These are phyloP conservation scores for Xylariaceae sp. DNA, from an alignment of 2,329 filamentous ascomycete genomes.

Conservation along the genomic window DNA sequence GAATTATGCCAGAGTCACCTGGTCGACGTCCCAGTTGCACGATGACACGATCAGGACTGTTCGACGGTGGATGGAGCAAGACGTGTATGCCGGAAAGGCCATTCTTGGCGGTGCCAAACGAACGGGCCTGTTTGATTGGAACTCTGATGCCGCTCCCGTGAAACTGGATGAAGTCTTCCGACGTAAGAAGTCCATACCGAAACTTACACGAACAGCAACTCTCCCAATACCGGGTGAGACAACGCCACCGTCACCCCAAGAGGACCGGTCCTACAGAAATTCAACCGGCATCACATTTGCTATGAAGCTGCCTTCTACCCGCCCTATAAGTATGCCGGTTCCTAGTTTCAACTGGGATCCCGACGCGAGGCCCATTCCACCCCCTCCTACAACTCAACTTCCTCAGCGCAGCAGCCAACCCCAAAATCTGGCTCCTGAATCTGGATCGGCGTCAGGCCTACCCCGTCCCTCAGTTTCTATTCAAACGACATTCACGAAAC, in stretches of 20 bases:
- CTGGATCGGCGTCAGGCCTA: background rate
- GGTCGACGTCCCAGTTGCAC: slow-evolving; percentile 51
- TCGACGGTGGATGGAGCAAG: slow-evolving; percentile 61
- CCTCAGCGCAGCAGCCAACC: background rate
- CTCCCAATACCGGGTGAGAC: slow-evolving; percentile 19
- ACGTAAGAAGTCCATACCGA: slow-evolving; percentile 30
- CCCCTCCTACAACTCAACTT: slow-evolving; percentile 1
- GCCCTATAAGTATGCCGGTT: background rate
- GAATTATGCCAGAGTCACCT: slow-evolving; percentile 54
- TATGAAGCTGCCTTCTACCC: background rate
- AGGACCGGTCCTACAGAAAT: slow-evolving; percentile 14
- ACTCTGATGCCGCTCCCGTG: slow-evolving; percentile 46
- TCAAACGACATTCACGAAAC: slow-evolving; percentile 1
- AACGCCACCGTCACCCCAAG: background rate
- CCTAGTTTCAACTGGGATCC: slow-evolving; percentile 27
- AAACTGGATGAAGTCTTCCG: slow-evolving; percentile 44
- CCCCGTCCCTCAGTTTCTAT: slow-evolving; percentile 1
- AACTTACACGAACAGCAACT: slow-evolving; percentile 27
- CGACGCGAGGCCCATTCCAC: slow-evolving; percentile 4
- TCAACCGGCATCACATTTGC: slow-evolving; percentile 21
- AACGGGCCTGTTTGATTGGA: slow-evolving; percentile 57
- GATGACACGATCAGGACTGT: slow-evolving; percentile 53
- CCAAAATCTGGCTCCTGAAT: background rate
- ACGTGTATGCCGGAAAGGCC: slow-evolving; percentile 50
- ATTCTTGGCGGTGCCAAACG: slow-evolving; percentile 41